These are phyloP conservation scores for Buxus sempervirens DNA, from an alignment of 164 flowering plant species.

Conservation along the genomic window DNA sequence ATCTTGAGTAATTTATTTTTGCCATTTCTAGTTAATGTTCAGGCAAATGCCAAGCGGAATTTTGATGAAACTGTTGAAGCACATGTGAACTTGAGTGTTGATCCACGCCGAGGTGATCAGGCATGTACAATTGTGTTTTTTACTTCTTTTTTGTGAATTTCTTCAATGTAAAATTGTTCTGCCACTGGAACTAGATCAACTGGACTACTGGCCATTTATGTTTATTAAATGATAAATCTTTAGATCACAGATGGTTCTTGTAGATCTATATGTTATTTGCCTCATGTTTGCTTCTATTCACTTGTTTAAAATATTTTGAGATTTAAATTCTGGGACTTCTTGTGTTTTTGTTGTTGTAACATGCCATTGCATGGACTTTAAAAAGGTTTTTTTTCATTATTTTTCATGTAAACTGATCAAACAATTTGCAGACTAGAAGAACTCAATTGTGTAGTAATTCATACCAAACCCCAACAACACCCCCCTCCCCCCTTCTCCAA, in stretches of 20 bases:
- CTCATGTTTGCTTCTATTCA: not conserved
- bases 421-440: not conserved
- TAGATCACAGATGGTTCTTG: not conserved
- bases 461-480: too few species aligned
- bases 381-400: too few species aligned
- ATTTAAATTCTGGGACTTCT: not conserved
- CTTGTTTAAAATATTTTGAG: not conserved
- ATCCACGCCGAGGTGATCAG: constrained; percentile 73
- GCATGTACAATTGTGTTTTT: constrained; percentile 25
- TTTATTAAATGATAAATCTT: not conserved
- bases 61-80: constrained; percentile 93
- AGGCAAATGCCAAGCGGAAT: constrained; percentile 71
- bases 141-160: not conserved
- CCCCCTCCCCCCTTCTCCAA: too few species aligned
- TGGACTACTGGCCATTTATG: not conserved
- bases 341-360: not conserved
- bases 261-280: not conserved
- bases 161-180: not conserved
- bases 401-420: not conserved
- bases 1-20: constrained; percentile 18
- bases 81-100: constrained; percentile 77
- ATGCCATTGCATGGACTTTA: not conserved
- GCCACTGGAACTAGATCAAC: not conserved
- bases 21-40: constrained; percentile 40
- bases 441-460: not conserved